phyloP scores from a whole-genome alignment of 2,329 filamentous ascomycete genomes.

The Hypoxylon sp. region DNA sequence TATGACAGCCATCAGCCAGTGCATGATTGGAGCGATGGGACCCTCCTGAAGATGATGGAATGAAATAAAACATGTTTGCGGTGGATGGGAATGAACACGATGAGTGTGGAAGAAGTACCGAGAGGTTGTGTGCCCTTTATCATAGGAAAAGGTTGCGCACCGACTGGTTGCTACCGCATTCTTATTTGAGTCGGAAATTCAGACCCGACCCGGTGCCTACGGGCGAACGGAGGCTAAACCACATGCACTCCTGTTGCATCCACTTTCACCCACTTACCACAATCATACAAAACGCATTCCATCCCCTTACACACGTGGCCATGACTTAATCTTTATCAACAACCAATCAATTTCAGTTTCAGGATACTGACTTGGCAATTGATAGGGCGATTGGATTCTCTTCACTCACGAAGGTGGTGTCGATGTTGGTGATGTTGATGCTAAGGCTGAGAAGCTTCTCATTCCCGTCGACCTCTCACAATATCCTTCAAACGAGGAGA shows the following conservation, averaged over 20 bases:
- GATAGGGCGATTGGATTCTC: slow-evolving; percentile 97
- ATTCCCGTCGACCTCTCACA: slow-evolving; percentile 95
- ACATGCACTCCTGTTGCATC: slow-evolving; percentile 54
- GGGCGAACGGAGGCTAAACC: slow-evolving; percentile 64
- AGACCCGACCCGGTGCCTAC: slow-evolving; percentile 48
- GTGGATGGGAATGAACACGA: slow-evolving; percentile 17
- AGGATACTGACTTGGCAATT: slow-evolving; percentile 42
- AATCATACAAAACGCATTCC: slow-evolving; percentile 40
- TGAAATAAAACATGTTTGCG: slow-evolving; percentile 12
- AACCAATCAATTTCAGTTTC: slow-evolving; percentile 43
- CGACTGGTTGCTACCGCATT: slow-evolving; percentile 40
- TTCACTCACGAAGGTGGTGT: slow-evolving; percentile 99
- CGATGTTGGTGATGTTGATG: slow-evolving; percentile 98
- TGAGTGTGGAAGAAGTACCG: slow-evolving; percentile 19
- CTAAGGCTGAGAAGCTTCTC: slow-evolving; percentile 98
- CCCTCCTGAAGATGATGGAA: slow-evolving; percentile 15
- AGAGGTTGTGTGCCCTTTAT: slow-evolving; percentile 29
- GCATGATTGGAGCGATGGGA: slow-evolving; percentile 19
- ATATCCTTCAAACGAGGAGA: slow-evolving; percentile 96
- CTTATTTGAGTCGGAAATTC: slow-evolving; percentile 48
- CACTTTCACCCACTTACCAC: slow-evolving; percentile 48
- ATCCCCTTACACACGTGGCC: slow-evolving; percentile 27
- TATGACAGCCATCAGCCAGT: slow-evolving; percentile 11
- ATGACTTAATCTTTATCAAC: slow-evolving; percentile 30
- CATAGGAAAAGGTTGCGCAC: slow-evolving; percentile 33